Evolutionary conservation across 768 basidiomycete species (phyloP).

Genomic region (Phaffia australis): DNA sequence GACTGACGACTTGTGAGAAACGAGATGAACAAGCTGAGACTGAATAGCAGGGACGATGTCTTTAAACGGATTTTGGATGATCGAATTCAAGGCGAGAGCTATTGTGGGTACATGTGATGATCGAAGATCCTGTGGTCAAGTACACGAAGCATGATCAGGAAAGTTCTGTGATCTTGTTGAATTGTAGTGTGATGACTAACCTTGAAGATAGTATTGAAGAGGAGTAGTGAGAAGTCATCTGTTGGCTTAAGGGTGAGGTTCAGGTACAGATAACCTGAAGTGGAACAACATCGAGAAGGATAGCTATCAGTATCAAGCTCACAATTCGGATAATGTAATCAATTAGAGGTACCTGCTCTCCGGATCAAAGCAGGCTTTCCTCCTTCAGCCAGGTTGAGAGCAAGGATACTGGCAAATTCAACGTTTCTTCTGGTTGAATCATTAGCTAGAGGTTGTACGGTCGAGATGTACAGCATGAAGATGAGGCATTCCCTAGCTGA

Average conservation of each 20-base stretch:
- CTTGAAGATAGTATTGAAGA: constrained; percentile 77
- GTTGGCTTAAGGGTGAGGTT: constrained; percentile 55
- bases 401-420: constrained; percentile 63
- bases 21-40: constrained; percentile 51
- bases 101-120: constrained; percentile 48
- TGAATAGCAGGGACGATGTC: constrained; percentile 69
- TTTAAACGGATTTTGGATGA: constrained; percentile 52
- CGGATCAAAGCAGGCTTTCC: constrained; percentile 45
- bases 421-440: constrained; percentile 40
- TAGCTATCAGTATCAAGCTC: background rate
- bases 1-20: constrained; percentile 68
- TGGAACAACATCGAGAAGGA: too few relatives aligned
- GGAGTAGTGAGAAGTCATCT: constrained; percentile 67
- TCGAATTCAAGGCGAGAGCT: constrained; percentile 59
- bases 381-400: constrained; percentile 63
- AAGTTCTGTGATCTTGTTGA: background rate
- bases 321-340: background rate
- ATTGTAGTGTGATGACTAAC: constrained; percentile 37
- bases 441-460: constrained; percentile 32
- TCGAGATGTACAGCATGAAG: constrained; percentile 58
- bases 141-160: background rate
- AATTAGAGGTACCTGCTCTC: constrained; percentile 57
- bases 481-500: constrained; percentile 58
- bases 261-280: constrained; percentile 66
- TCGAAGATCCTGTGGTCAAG: constrained; percentile 56